Conservation (phyloP, 2,329 filamentous ascomycete species). For the Camillea tinctor region DNA sequence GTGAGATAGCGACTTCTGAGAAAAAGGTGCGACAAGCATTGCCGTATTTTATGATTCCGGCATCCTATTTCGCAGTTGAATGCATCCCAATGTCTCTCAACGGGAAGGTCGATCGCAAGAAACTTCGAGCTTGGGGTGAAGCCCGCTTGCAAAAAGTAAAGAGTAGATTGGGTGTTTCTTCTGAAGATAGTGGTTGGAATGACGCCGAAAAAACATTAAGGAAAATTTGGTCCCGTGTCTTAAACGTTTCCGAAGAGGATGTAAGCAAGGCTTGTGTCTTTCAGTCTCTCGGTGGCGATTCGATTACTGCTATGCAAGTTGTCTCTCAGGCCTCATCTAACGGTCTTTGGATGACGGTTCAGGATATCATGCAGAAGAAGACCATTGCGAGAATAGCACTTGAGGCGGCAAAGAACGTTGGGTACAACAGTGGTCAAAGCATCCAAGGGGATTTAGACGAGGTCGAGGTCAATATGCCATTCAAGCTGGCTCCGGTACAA, state of each 20-base stretch:
- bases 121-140: not conserved
- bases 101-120: not conserved
- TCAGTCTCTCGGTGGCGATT: conserved; percentile 8
- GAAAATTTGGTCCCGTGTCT: conserved; percentile 4
- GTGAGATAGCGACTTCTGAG: not conserved
- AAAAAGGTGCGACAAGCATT: not conserved
- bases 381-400: conserved; percentile 5
- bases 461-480: not conserved
- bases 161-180: not conserved
- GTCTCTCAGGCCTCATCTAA: conserved; percentile 2
- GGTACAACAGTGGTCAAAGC: not conserved
- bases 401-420: not conserved
- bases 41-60: not conserved
- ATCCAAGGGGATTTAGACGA: not conserved
- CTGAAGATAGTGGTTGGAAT: not conserved
- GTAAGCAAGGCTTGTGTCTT: conserved; percentile 3
- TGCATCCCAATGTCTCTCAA: not conserved
- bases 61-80: not conserved
- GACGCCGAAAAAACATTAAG: not conserved
- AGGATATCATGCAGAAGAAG: conserved; percentile 3
- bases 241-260: conserved; percentile 2
- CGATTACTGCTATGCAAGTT: conserved; percentile 11
- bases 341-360: conserved; percentile 1
- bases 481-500: conserved; percentile 1
- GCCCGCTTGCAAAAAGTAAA: not conserved